phyloP scores from a whole-genome alignment of 2,329 filamentous ascomycete genomes.

The Aspergillus jensenii region DNA sequence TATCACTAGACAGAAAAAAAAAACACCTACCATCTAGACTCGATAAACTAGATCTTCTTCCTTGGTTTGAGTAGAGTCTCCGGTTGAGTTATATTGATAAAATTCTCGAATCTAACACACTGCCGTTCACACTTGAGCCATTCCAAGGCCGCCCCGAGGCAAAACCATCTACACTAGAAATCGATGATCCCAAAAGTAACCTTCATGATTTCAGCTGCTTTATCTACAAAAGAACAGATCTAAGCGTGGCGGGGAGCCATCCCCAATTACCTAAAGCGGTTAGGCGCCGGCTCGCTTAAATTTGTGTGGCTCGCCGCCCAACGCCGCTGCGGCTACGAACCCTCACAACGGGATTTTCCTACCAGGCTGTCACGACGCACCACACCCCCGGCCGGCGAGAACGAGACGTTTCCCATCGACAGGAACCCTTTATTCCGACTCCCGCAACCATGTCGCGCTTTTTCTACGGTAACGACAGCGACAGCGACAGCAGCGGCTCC shows the following conservation, averaged over 20 bases:
- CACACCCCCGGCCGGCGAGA: constrained; percentile 24
- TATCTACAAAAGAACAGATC: background rate
- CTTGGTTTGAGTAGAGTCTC: too few relatives aligned
- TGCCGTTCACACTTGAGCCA: too few relatives aligned
- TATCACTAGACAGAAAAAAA: too few relatives aligned
- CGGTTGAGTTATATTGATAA: too few relatives aligned
- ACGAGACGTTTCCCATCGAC: constrained; percentile 17
- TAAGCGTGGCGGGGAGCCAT: background rate
- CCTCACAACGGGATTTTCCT: constrained; percentile 28
- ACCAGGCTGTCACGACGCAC: constrained; percentile 14
- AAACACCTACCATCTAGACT: too few relatives aligned
- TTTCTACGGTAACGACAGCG: constrained; percentile 95
- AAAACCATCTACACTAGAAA: too few relatives aligned
- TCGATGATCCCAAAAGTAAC: too few relatives aligned
- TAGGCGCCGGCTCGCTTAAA: constrained; percentile 46
- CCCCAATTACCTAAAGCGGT: constrained; percentile 30
- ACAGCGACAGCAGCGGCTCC: constrained; percentile 85
- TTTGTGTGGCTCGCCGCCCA: constrained; percentile 40
- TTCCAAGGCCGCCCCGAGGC: too few relatives aligned
- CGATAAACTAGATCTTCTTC: too few relatives aligned
- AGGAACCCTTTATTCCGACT: constrained; percentile 14
- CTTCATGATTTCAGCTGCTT: too few relatives aligned
- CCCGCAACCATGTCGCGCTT: constrained; percentile 83
- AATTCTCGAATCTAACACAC: too few relatives aligned
- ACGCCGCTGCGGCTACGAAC: constrained; percentile 26